These are phyloP conservation scores for Mycosphaerelloides madeirae DNA, from an alignment of 2,329 filamentous ascomycete species.

Conservation along the genomic window DNA sequence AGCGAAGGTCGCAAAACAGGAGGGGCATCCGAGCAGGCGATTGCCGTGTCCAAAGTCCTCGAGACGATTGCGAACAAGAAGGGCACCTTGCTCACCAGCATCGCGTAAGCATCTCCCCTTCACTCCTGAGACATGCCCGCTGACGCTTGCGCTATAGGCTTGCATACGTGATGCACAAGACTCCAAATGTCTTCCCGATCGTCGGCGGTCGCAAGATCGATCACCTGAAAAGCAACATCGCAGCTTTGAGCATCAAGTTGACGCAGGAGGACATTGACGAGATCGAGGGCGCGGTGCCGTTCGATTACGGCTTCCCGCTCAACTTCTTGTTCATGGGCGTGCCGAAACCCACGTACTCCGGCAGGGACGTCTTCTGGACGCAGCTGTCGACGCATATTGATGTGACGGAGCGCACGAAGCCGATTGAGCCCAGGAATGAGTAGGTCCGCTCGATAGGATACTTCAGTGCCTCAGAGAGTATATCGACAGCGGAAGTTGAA, in stretches of 20 bases:
- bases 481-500: too few species aligned
- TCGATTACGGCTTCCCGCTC: slow-evolving; percentile 64
- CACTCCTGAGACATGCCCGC: background rate
- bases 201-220: slow-evolving; percentile 64
- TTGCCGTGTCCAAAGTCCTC: slow-evolving; percentile 51
- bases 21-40: slow-evolving; percentile 1
- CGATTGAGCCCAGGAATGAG: slow-evolving; percentile 12
- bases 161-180: slow-evolving; percentile 68
- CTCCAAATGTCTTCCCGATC: slow-evolving; percentile 64
- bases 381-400: slow-evolving; percentile 15
- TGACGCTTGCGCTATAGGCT: slow-evolving; percentile 33
- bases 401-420: slow-evolving; percentile 11
- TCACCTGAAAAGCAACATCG: slow-evolving; percentile 66
- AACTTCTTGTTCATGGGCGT: slow-evolving; percentile 48
- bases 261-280: slow-evolving; percentile 58
- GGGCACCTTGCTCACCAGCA: slow-evolving; percentile 32
- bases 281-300: slow-evolving; percentile 58
- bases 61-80: slow-evolving; percentile 56
- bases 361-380: slow-evolving; percentile 32
- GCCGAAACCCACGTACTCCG: slow-evolving; percentile 10
- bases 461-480: too few species aligned
- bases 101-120: slow-evolving; percentile 30
- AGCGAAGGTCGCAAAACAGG: slow-evolving; percentile 9
- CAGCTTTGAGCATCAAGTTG: slow-evolving; percentile 59
- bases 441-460: too few species aligned